Conservation (phyloP, 306 rosid genomes). For the Herpetospermum pedunculosum region DNA sequence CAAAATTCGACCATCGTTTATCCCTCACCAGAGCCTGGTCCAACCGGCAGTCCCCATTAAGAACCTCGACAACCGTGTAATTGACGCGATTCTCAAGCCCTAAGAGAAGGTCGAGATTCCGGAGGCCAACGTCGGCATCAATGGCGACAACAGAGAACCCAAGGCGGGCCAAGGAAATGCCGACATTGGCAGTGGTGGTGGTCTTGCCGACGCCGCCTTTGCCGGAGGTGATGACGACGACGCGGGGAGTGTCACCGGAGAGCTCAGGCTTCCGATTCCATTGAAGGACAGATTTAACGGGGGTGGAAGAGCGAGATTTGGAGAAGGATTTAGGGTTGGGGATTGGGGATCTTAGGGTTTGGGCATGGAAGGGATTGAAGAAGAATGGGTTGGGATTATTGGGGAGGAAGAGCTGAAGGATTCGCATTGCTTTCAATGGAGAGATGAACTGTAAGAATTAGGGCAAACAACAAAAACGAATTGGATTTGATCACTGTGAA, state of each 20-base stretch:
- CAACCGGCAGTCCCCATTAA: conserved; percentile 88
- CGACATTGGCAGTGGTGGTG: conserved; percentile 88
- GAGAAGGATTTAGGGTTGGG: background rate
- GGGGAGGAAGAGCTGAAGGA: conserved; percentile 31
- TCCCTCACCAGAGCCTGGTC: conserved; percentile 93
- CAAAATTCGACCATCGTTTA: conserved; percentile 94
- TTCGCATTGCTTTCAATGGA: conserved; percentile 28
- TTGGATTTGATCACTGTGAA: background rate
- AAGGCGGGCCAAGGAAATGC: conserved; percentile 85
- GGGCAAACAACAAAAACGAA: background rate
- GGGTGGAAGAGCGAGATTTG: conserved; percentile 8
- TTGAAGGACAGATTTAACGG: conserved; percentile 47
- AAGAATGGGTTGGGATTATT: background rate
- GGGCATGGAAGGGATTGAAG: conserved; percentile 18
- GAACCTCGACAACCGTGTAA: conserved; percentile 83
- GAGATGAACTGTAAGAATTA: conserved; percentile 7
- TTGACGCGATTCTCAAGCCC: conserved; percentile 97
- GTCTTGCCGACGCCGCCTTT: conserved; percentile 95
- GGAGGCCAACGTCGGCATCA: conserved; percentile 92
- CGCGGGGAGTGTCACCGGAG: conserved; percentile 86
- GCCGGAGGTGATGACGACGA: conserved; percentile 83
- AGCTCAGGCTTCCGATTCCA: conserved; percentile 87
- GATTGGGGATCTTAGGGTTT: conserved; percentile 22
- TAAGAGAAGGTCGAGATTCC: conserved; percentile 91
- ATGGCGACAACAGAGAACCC: conserved; percentile 96